Evolutionary conservation across 2,329 filamentous ascomycete species (phyloP), one percentile per base, ranked within the genome.

Genomic region (Exophiala alcalophila): DNA sequence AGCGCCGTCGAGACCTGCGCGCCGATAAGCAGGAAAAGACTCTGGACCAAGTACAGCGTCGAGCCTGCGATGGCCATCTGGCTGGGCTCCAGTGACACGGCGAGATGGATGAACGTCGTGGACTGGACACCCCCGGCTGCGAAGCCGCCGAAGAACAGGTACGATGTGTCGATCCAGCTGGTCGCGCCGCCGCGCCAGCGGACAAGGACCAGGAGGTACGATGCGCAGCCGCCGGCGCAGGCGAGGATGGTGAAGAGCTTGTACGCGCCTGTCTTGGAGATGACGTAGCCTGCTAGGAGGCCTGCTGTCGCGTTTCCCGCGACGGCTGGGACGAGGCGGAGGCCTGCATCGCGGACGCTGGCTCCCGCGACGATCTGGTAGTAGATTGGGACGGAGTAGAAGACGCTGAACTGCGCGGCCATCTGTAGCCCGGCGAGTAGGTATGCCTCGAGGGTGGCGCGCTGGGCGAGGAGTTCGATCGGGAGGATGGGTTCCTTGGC

Each of bases 301-400:
- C 80, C 80, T 1, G 81, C 83, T 0, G 65, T 23, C 0, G 82
- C 77, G 53, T 87, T 86, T 0, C 83, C 83, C 0, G 76, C 62
- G 0, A 87, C 81, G 0, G 83, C 78, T 0, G 83, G 83, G 27
- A 86, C 71, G 0, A 88, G 65, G 53, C 85, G 79, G 0, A 75
- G 65, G 2, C 74, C 74, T 0, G 82, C 80, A 1, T 67, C 63
- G 0, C 81, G 79, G 30, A 75, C 78, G 0, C 76, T 78, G 2
- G 72, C 73, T 1, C 69, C 65, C 4, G 73, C 65, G 0, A 81
- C 81, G 1, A 83, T 74, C 44, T 84, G 78, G 50, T 86, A 87
- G 62, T 86, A 86, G 0, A 86, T 61, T 0, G 83, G 83, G 71
- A 46, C 29, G 8, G 35, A 33, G 24, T 24, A 32, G 59, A 69